Conservation (phyloP, 1,139 yeast species). For the Blastobotrys indianensis region DNA sequence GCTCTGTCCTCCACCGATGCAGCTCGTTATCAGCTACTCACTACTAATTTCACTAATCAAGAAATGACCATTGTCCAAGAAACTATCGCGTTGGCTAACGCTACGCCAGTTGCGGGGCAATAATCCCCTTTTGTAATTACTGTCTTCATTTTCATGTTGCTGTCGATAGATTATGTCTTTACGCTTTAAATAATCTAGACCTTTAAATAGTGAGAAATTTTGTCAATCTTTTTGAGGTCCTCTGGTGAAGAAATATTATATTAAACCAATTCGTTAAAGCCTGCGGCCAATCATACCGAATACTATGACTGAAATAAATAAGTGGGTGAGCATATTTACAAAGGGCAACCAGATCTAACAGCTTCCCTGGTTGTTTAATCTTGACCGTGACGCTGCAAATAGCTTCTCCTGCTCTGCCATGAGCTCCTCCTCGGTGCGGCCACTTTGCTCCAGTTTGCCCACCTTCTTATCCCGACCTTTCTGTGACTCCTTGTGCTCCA, state of each 20-base stretch:
- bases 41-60: constrained; percentile 28
- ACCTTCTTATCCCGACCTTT: constrained; percentile 80
- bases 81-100: constrained; percentile 20
- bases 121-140: background rate
- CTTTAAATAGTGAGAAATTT: too few relatives aligned
- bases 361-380: constrained; percentile 28
- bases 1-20: constrained; percentile 31
- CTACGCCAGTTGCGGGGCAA: background rate
- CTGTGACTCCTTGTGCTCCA: constrained; percentile 81
- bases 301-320: background rate
- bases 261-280: too few relatives aligned
- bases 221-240: too few relatives aligned
- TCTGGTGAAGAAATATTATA: too few relatives aligned
- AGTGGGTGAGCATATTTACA: background rate
- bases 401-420: constrained; percentile 88
- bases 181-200: too few relatives aligned
- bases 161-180: background rate
- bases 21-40: constrained; percentile 28
- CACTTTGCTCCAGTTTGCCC: constrained; percentile 89
- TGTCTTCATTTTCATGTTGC: background rate
- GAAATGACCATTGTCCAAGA: constrained; percentile 32
- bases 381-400: constrained; percentile 79
- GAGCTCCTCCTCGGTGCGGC: constrained; percentile 86
- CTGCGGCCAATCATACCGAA: too few relatives aligned
- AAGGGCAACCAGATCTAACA: background rate